Conservation (phyloP, 1,284 basidiomycete species). For the Ganoderma sinense region DNA sequence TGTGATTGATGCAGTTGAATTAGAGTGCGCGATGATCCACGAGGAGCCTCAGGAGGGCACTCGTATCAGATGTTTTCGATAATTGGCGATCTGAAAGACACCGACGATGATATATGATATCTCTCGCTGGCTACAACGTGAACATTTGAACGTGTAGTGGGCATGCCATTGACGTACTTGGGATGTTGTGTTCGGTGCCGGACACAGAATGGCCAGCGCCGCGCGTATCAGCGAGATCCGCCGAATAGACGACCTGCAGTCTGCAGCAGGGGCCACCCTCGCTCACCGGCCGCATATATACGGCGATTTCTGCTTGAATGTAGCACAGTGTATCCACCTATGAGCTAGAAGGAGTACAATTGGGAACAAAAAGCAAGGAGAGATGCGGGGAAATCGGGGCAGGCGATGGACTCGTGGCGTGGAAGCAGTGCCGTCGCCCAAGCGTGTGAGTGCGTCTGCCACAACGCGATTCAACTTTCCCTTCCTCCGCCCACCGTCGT, state of each 20-base stretch:
- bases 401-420: constrained; percentile 36
- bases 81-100: neutral
- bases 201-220: constrained; percentile 6
- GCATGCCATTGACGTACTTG: constrained; percentile 2
- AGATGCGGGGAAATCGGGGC: constrained; percentile 25
- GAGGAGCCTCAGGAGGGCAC: constrained; percentile 2
- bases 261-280: constrained; percentile 10
- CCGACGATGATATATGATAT: neutral
- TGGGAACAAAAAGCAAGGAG: constrained; percentile 7
- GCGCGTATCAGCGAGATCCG: constrained; percentile 25
- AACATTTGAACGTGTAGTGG: neutral
- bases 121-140: neutral
- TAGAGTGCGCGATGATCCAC: no score
- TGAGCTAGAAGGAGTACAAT: neutral
- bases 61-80: constrained; percentile 8
- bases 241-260: constrained; percentile 7
- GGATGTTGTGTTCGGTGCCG: constrained; percentile 19
- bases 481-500: constrained; percentile 29
- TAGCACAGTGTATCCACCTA: no score
- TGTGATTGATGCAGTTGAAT: neutral
- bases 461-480: constrained; percentile 35
- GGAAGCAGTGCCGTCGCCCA: constrained; percentile 35
- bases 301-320: neutral
- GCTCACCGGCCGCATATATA: neutral
- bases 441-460: constrained; percentile 38